phyloP scores from a whole-genome alignment of 495 filamentous ascomycete genomes.

The Aspergillus nanangensis region DNA sequence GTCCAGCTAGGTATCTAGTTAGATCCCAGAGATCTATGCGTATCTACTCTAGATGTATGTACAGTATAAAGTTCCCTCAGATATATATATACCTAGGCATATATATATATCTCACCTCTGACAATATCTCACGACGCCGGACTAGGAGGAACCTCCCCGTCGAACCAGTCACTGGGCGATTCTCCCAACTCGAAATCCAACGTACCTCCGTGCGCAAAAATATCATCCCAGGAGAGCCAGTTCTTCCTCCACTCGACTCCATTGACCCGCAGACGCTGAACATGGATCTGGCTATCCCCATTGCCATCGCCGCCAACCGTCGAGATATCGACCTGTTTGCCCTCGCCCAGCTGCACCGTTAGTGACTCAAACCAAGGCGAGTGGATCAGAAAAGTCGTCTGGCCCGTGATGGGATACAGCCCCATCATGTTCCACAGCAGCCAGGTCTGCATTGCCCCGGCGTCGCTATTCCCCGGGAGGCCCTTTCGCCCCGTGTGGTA shows the following conservation, averaged over 20 bases:
- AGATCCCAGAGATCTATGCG: too few species aligned
- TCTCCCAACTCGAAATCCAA: conserved; percentile 51
- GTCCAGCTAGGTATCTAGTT: too few species aligned
- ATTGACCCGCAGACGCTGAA: conserved; percentile 48
- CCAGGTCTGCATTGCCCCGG: conserved; percentile 58
- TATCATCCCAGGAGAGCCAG: conserved; percentile 52
- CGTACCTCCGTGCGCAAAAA: conserved; percentile 49
- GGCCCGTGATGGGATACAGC: conserved; percentile 51
- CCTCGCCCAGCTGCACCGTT: conserved; percentile 42
- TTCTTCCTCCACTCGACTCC: conserved; percentile 44
- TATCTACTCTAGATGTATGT: too few species aligned
- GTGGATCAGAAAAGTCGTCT: conserved; percentile 52
- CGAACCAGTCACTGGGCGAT: conserved; percentile 42
- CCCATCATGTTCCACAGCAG: conserved; percentile 59
- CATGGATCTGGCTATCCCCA: conserved; percentile 34
- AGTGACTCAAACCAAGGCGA: conserved; percentile 52
- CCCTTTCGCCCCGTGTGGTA: conserved; percentile 35
- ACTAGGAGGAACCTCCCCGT: conserved; percentile 48
- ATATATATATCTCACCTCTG: too few species aligned
- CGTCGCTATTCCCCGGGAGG: conserved; percentile 55
- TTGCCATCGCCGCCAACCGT: conserved; percentile 39
- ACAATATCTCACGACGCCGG: conserved; percentile 42
- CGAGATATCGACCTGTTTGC: conserved; percentile 41
- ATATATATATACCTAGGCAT: too few species aligned
- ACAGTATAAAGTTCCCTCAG: too few species aligned